Conservation (phyloP, 208 protist genomes). For the Polymyxa betae region DNA sequence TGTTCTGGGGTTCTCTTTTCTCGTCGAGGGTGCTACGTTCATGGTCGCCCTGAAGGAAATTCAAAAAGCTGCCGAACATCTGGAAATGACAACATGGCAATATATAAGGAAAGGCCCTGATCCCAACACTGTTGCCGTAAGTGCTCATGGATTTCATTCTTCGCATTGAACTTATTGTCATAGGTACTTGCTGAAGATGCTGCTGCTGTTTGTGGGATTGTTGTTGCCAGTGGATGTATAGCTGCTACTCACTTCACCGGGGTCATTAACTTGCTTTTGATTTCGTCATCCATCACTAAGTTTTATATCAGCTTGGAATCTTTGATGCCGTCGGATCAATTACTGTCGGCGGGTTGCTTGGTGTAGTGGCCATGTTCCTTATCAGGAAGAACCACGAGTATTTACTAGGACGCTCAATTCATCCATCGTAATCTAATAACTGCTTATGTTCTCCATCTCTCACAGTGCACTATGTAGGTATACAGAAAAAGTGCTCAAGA, state of each 20-base stretch:
- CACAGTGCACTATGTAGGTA: neutral
- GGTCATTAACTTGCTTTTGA: neutral
- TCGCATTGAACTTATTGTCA: neutral
- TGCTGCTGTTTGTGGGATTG: constrained; percentile 30
- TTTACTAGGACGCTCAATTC: neutral
- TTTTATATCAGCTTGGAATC: neutral
- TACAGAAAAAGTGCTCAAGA: neutral
- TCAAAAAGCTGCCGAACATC: neutral
- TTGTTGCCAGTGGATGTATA: neutral
- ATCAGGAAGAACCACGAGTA: constrained; percentile 30
- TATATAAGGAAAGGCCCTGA: constrained; percentile 2
- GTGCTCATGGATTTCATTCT: neutral
- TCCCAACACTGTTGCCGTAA: constrained; percentile 36
- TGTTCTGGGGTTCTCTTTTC: constrained; percentile 22
- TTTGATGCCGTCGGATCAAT: constrained; percentile 34
- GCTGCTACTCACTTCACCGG: neutral
- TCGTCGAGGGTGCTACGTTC: neutral
- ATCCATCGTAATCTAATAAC: neutral
- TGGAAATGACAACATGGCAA: constrained; percentile 23
- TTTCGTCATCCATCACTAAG: neutral
- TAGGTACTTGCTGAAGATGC: constrained; percentile 32
- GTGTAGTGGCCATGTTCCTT: constrained; percentile 35
- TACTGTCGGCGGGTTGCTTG: constrained; percentile 11
- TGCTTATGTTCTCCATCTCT: neutral
- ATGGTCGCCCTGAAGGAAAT: neutral